Evolutionary conservation across 164 flowering plant genomes (phyloP).

Genomic region (Paratinospora sagittata): DNA sequence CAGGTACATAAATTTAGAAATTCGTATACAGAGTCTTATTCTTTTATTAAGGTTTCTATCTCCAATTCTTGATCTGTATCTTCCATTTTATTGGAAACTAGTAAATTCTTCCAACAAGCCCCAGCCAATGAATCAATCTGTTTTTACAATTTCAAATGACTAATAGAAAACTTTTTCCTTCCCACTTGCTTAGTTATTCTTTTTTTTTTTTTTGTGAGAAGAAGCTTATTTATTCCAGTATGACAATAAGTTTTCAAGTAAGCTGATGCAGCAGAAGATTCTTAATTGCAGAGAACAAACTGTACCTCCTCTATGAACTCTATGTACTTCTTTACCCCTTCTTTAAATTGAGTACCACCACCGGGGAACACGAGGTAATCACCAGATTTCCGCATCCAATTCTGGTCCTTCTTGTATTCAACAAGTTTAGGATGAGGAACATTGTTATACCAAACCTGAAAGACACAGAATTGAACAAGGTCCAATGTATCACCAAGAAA

Average conservation of each 20-base stretch:
- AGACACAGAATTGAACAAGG: not conserved
- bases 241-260: not conserved
- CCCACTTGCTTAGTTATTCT: not conserved
- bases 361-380: constrained; percentile 84
- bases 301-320: constrained; percentile 60
- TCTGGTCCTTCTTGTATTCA: constrained; percentile 88
- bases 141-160: not conserved
- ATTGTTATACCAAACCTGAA: constrained; percentile 87
- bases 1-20: too few species aligned
- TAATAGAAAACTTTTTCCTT: not conserved
- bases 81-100: too few species aligned
- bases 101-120: too few species aligned
- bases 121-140: not conserved
- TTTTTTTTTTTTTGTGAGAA: not conserved
- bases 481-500: too few species aligned
- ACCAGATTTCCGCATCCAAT: constrained; percentile 69
- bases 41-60: too few species aligned
- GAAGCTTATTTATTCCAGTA: not conserved
- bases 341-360: constrained; percentile 93
- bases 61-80: too few species aligned
- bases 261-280: not conserved
- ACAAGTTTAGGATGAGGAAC: constrained; percentile 95
- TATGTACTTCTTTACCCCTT: constrained; percentile 62
- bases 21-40: too few species aligned
- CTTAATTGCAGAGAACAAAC: not conserved